Base-by-base conservation (phyloP, 176 grass and related monocot genomes). In the Avena sativa region DNA sequence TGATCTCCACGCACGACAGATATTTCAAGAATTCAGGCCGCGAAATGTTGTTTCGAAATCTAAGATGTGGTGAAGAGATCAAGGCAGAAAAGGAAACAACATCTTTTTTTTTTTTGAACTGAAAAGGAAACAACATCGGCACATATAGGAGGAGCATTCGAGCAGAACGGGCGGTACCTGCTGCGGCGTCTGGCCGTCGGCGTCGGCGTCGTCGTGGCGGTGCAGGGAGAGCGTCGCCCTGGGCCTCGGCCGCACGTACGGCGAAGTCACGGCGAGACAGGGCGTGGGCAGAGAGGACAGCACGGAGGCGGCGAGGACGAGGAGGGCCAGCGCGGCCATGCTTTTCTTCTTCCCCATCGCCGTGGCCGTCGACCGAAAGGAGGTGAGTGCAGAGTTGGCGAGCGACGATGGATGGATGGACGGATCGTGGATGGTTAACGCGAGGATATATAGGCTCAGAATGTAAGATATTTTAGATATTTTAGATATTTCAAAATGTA, bases 141-240 rank as follows among this genome's bases (percentile, higher is more conserved):
- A 79, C 34, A 6, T 25, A 6, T 25, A 48, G 13, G 40, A 17
- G 38, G 78, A 48, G 52, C 25, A 7, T 28, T 5, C 28, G 21
- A 75, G 57, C n/a, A 43, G 12, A 13, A 50, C 13, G 46, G 3
- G 71, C n/a, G 20, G 47, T 30, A 67, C 64, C 88, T 95, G 93
- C 68, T 95, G 88, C 23, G 93, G 93, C 38, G 90, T 92, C 86
- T 55, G 84, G 34, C 79, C 90, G 79, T 74, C 93, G 74, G 58
- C 72, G 82, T 53, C 93, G 85, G 58, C 72, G 82, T 53, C 93
- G 85, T 4, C 72, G 48, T 70, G 52, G 30, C 4, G 9, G 30
- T 8, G 88, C 23, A 90, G 38, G 12, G 83, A 78, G 70, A 95
- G 66, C 56, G 76, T 68, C 36, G 51, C 63, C 81, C 83, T 86